Base-by-base conservation (phyloP, 768 basidiomycete genomes). In the Russula sp. region DNA sequence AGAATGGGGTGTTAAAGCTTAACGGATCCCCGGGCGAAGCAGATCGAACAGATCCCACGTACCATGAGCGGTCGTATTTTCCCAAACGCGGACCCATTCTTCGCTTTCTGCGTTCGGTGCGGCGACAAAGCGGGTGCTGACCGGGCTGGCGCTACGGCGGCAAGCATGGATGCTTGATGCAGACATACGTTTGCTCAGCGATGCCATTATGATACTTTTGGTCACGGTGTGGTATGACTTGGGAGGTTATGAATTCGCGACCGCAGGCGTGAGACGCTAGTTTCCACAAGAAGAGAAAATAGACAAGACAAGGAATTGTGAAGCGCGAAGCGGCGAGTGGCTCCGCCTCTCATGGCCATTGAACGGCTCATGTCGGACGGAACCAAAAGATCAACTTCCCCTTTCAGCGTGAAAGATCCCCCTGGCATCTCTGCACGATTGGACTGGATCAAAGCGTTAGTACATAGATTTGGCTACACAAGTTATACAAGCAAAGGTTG, bases 31-130 rank as follows among this genome's bases (percentile, higher is more conserved):
- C 6, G 5, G 27, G 27, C 39, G 9, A 44, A 40, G 39, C 39
- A 44, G 45, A n/a, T 9, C 34, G 44, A 22, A 16, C 47, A 18
- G 45, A 35, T 44, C 31, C 4, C 48, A 67, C 77, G 51, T 60
- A 87, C 88, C 87, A 78, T 79, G 78, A 3, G 85, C 87, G 39
- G 78, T 71, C 18, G 84, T 77, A 2, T 69, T 66, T 63, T 76
- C 74, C 89, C 89, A 91, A 14, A 77, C 75, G 59, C 77, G 73
- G 35, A 84, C 73, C 87, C 88, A 88, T 51, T 78, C 74, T 51
- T 78, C 77, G 11, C 76, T 74, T 31, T 81, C 79, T 51, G 72
- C 66, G 61, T 71, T 74, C 45, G 73, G 69, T n/a, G 68, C 68
- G 11, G 68, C 47, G 27, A 63, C 52, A 49, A 72, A 69, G n/a